These are phyloP conservation scores for Amphicarpaea edgeworthii DNA, from an alignment of 306 rosid species.

Conservation along the genomic window DNA sequence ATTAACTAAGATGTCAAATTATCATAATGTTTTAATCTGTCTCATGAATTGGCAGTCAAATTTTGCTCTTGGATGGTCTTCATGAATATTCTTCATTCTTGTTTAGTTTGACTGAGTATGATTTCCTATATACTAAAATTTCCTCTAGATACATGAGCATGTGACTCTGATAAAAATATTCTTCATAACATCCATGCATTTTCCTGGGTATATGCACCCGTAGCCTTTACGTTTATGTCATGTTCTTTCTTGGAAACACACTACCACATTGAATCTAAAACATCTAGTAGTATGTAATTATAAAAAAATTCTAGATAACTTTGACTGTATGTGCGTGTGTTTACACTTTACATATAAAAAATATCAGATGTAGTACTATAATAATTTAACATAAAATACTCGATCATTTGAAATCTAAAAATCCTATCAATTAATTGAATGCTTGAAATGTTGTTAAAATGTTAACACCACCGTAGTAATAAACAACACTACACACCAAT, in stretches of 20 bases:
- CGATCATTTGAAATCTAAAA: neutral
- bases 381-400: neutral
- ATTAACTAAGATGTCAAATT: neutral
- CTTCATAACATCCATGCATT: constrained; percentile 23
- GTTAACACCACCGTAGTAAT: neutral
- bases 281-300: neutral
- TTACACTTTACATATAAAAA: neutral
- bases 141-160: constrained; percentile 10
- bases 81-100: constrained; percentile 28
- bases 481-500: neutral
- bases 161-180: constrained; percentile 21
- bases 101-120: constrained; percentile 39
- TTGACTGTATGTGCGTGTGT: neutral
- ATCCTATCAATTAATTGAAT: neutral
- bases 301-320: neutral
- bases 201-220: constrained; percentile 36
- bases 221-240: constrained; percentile 35
- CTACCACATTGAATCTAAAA: constrained; percentile 8
- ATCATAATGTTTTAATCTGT: constrained; percentile 14
- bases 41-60: constrained; percentile 27
- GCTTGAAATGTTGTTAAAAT: neutral
- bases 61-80: constrained; percentile 17
- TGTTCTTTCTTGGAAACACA: constrained; percentile 42
- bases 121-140: neutral
- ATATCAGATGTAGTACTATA: neutral